Evolutionary conservation across 495 filamentous ascomycete genomes (phyloP).

Genomic region (Podospora tetraspora): DNA sequence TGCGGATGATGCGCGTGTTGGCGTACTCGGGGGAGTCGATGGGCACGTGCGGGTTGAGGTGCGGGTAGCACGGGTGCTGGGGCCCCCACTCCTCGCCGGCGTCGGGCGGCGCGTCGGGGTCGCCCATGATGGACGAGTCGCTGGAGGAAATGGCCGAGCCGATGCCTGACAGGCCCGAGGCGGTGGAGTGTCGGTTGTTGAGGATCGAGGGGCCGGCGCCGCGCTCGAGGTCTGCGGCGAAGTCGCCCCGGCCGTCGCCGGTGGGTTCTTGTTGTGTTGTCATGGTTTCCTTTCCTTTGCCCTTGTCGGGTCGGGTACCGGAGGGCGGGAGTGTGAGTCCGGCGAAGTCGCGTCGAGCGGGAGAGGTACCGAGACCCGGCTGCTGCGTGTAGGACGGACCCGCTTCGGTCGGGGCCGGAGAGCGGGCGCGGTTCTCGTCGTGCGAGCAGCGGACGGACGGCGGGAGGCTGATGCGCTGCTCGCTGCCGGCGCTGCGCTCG

Average conservation of each 20-base stretch:
- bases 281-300: slow-evolving; percentile 47
- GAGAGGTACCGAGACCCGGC: slow-evolving; percentile 19
- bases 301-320: slow-evolving; percentile 15
- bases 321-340: slow-evolving; percentile 30
- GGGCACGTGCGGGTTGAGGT: slow-evolving; percentile 88
- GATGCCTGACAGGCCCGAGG: slow-evolving; percentile 39
- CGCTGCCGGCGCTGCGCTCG: slow-evolving; percentile 59
- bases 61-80: slow-evolving; percentile 85
- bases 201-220: slow-evolving; percentile 39
- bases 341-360: slow-evolving; percentile 11
- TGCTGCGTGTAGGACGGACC: slow-evolving; percentile 9
- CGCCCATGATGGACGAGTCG: slow-evolving; percentile 51
- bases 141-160: slow-evolving; percentile 46
- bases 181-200: slow-evolving; percentile 33
- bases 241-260: slow-evolving; percentile 25
- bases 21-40: slow-evolving; percentile 64
- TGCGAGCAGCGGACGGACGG: slow-evolving; percentile 46
- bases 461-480: slow-evolving; percentile 64
- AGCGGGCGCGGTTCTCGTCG: slow-evolving; percentile 43
- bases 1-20: slow-evolving; percentile 82
- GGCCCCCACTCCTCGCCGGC: slow-evolving; percentile 72
- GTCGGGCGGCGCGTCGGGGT: slow-evolving; percentile 43
- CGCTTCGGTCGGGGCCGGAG: slow-evolving; percentile 30
- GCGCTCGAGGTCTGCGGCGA: slow-evolving; percentile 49
- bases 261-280: slow-evolving; percentile 26